Evolutionary conservation across 2,329 filamentous ascomycete genomes (phyloP), one percentile per base, ranked within the genome.

Genomic region (Epichloe glyceriae): DNA sequence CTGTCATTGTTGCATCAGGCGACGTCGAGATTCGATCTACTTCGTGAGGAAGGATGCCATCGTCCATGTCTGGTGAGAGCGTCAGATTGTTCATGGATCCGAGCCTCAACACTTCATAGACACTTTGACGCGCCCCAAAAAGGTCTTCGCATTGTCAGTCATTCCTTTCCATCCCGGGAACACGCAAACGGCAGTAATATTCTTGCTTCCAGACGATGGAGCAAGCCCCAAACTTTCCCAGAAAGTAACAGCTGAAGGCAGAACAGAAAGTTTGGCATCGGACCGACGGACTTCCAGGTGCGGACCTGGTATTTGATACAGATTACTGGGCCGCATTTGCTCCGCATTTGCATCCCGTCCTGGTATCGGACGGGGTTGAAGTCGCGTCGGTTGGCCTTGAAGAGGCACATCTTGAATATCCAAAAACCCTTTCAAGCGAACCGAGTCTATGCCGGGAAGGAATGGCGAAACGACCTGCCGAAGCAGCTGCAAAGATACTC

Each of bases 191-290:
- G 82, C 77, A 37, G 76, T 74, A 33, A 93, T 70, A 54, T 91
- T 79, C 63, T 94, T 94, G 7, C 72, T 61, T 0, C 86, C 85
- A 52, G 79, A 79, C 8, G 79, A 79, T 3, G 88, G 88, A 2
- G 80, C 80, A 2, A 95, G 73, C 0, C 86, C 85, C 17, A 94
- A 70, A 45, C 83, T 82, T 61, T 93, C 87, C 88, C 88, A 94
- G 60, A 93, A 95, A 1, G 76, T 70, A 19, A 91, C 70, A 0
- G 86, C 84, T 0, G 86, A 79, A 2, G 88, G 85, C 20, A 91
- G 71, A 39, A 94, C 72, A 11, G 88, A 87, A 51, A 89, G 76
- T 46, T 77, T 78, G 2, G 75, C 74, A 39, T 88, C 84, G 19
- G 81, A 78, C 49, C 87, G 76, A 46, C 83, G 82, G 11, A 94